Conservation (phyloP, 2,329 filamentous ascomycete genomes). For the Colletotrichum endophyticum region DNA sequence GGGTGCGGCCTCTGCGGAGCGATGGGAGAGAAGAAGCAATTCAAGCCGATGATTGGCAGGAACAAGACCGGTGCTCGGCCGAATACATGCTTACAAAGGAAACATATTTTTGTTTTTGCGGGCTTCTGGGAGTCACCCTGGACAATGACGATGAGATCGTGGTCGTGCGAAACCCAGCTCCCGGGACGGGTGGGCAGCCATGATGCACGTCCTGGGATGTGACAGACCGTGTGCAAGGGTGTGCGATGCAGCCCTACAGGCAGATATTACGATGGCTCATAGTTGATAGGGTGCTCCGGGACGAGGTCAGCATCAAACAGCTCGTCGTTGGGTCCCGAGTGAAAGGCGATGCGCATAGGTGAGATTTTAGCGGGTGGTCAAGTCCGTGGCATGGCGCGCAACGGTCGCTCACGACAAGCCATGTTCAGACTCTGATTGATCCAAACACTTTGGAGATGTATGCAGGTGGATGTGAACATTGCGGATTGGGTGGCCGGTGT, state of each 20-base stretch:
- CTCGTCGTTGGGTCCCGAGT: background rate
- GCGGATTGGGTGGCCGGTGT: background rate
- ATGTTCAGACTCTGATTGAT: background rate
- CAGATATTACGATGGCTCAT: background rate
- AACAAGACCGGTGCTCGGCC: background rate
- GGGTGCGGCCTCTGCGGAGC: background rate
- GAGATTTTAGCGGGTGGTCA: constrained; percentile 17
- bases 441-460: background rate
- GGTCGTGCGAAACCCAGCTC: background rate
- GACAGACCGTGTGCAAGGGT: background rate
- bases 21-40: background rate
- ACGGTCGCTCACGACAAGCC: background rate
- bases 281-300: background rate
- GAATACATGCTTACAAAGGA: constrained; percentile 13
- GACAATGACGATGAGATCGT: constrained; percentile 2
- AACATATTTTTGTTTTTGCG: constrained; percentile 16
- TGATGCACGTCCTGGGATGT: background rate
- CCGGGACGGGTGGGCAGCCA: background rate
- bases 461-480: background rate
- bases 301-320: background rate
- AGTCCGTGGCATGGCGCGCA: background rate
- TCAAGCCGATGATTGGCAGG: constrained; percentile 1
- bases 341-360: constrained; percentile 13
- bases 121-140: background rate
- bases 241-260: constrained; percentile 11